Conservation (phyloP, 2,329 filamentous ascomycete genomes). For the Fusarium mangiferae region DNA sequence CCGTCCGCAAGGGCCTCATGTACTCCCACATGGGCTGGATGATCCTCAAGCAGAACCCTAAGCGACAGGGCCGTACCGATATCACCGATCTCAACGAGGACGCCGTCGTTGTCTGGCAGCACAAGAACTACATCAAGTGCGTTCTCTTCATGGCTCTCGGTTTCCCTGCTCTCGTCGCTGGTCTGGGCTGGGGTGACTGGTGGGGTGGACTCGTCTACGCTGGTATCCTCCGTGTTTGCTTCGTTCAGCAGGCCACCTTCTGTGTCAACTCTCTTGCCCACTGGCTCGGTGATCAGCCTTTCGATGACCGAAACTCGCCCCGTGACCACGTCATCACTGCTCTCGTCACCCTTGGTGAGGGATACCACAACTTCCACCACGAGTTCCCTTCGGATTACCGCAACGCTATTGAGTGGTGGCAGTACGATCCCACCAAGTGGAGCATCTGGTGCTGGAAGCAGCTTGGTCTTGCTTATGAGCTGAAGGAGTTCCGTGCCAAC, state of each 20-base stretch:
- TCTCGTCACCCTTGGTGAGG: slow-evolving; percentile 85
- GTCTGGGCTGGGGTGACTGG: slow-evolving; percentile 84
- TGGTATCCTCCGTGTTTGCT: slow-evolving; percentile 87
- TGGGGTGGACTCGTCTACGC: slow-evolving; percentile 84
- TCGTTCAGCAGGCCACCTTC: slow-evolving; percentile 92
- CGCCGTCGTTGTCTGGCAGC: slow-evolving; percentile 86
- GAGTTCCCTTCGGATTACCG: slow-evolving; percentile 94
- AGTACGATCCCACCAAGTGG: slow-evolving; percentile 95
- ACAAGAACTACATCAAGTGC: slow-evolving; percentile 85
- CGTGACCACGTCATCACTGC: slow-evolving; percentile 90
- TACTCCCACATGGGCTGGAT: slow-evolving; percentile 89
- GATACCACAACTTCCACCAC: slow-evolving; percentile 96
- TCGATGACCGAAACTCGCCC: slow-evolving; percentile 91
- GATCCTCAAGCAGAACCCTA: slow-evolving; percentile 93
- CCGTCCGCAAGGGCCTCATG: slow-evolving; percentile 85
- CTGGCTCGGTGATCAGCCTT: slow-evolving; percentile 92
- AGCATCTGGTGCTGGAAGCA: slow-evolving; percentile 86
- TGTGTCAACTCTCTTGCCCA: slow-evolving; percentile 92
- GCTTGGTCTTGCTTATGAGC: slow-evolving; percentile 83
- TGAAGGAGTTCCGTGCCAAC: slow-evolving; percentile 91
- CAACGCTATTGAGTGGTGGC: slow-evolving; percentile 90
- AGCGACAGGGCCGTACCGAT: slow-evolving; percentile 86
- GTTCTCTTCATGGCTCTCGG: slow-evolving; percentile 81
- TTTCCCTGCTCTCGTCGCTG: slow-evolving; percentile 79
- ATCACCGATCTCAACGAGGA: slow-evolving; percentile 91